Base-by-base conservation (phyloP, 2,329 filamentous ascomycete genomes). In the Botrytis squamosa region DNA sequence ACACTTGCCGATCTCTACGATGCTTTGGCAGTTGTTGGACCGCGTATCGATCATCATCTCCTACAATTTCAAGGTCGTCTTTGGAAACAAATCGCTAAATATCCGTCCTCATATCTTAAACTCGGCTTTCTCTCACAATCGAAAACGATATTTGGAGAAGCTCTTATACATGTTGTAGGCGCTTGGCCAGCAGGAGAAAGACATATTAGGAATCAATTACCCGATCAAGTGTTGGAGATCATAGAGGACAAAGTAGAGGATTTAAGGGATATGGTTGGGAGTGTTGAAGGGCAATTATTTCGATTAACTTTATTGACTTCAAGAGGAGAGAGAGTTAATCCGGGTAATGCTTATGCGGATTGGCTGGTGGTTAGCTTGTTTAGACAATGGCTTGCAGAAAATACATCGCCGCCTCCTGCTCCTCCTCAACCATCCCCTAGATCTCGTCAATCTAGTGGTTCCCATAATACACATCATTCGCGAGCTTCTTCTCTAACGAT, bases 71-170 rank as follows among this genome's bases (percentile, higher is more conserved):
- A 96, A 79, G 93, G 92, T 36, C 89, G 94, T 2, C 87, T 98
- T 3, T 98, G 95, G 92, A 97, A 96, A 82, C 95, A 98, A 83
- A 97, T 98, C 76, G 94, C 95, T 70, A 98, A 97, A 83, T 98
- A 98, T 81, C 95, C 95, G 20, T 93, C 96, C 66, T 94, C 91
- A 74, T 98, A 98, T 81, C 88, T 98, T 66, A 95, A 95, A 74
- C 88, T 98, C 1, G 95, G 94, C 55, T 97, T 94, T 79, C 87
- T 97, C 60, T 92, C 94, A 14, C 90, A 93, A 63, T 95, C 91
- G 79, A 92, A 92, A 77, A 91, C 95, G 77, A 94, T 95, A 70
- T 95, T 94, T 79, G 90, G 92, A 77, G 92, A 98, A 84, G 94
- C 95, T 0, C 86, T 98, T 67, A 93, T 97, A 70, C 95, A 98